Conservation (phyloP, 495 filamentous ascomycete genomes). For the Annulohypoxylon stygium region DNA sequence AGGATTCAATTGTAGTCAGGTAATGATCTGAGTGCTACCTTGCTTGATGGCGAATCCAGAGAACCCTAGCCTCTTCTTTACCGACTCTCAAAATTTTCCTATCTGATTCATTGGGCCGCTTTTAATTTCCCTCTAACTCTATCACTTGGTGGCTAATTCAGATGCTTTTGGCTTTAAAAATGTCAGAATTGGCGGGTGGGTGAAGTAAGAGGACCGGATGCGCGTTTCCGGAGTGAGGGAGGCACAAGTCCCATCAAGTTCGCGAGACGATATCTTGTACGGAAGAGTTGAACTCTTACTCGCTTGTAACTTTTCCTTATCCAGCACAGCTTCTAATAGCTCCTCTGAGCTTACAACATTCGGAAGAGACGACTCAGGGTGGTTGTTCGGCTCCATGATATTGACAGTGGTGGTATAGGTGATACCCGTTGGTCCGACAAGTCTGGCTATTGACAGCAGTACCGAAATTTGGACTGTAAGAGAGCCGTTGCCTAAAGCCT, state of each 20-base stretch:
- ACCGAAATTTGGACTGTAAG: neutral
- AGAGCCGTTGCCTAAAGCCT: neutral
- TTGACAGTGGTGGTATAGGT: neutral
- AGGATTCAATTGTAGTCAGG: too few relatives aligned
- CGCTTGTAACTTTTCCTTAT: neutral
- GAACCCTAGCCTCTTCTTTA: neutral
- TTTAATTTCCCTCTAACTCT: neutral
- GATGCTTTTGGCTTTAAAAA: neutral
- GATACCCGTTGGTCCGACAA: neutral
- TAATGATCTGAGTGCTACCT: too few relatives aligned
- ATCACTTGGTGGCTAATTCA: neutral
- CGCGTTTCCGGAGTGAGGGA: neutral
- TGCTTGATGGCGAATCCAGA: too few relatives aligned
- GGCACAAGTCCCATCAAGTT: slow-evolving; percentile 1
- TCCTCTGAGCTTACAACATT: neutral
- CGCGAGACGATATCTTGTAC: neutral
- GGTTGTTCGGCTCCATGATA: neutral
- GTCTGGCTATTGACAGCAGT: neutral
- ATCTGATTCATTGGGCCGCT: neutral
- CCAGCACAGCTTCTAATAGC: neutral
- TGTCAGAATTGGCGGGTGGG: neutral
- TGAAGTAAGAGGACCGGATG: neutral
- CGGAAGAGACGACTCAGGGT: neutral
- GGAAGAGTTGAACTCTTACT: neutral
- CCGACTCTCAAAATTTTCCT: neutral